These are phyloP conservation scores for Mortierella sp. DNA, from an alignment of 371 early-diverging fungal species.

Conservation along the genomic window DNA sequence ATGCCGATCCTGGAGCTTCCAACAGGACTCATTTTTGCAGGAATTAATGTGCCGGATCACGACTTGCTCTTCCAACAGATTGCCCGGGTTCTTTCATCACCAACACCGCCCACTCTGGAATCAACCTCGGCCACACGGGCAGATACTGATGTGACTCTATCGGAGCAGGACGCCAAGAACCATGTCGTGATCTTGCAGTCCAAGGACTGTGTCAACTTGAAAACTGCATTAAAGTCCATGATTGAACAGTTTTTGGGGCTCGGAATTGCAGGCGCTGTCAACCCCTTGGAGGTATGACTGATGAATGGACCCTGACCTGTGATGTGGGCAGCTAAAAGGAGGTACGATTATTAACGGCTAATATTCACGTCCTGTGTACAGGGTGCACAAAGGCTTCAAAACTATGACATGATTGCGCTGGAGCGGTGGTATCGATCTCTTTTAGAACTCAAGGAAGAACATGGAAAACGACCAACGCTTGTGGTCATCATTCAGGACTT, in stretches of 20 bases:
- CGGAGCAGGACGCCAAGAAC: not conserved
- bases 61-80: slow-evolving; percentile 49
- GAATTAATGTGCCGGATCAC: slow-evolving; percentile 59
- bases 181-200: slow-evolving; percentile 75
- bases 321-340: too few species aligned
- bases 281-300: slow-evolving; percentile 39
- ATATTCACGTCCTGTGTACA: not conserved
- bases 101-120: slow-evolving; percentile 14
- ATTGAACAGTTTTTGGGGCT: slow-evolving; percentile 68
- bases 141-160: not conserved
- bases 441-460: slow-evolving; percentile 1
- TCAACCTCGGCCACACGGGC: not conserved
- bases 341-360: not conserved
- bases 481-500: slow-evolving; percentile 88
- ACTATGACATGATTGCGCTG: slow-evolving; percentile 72
- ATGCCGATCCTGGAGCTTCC: slow-evolving; percentile 72
- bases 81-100: slow-evolving; percentile 26
- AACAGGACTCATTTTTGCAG: slow-evolving; percentile 76
- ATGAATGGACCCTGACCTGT: not conserved
- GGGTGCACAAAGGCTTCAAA: slow-evolving; percentile 49
- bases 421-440: slow-evolving; percentile 72
- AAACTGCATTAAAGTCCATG: slow-evolving; percentile 65
- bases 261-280: slow-evolving; percentile 23
- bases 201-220: slow-evolving; percentile 68
- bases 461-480: slow-evolving; percentile 50